Percentiles rank a stretch among this genome's conserved stretches.
phyloP scores from a whole-genome alignment of 2,329 filamentous ascomycete species.

The Trichoderma sp. region DNA sequence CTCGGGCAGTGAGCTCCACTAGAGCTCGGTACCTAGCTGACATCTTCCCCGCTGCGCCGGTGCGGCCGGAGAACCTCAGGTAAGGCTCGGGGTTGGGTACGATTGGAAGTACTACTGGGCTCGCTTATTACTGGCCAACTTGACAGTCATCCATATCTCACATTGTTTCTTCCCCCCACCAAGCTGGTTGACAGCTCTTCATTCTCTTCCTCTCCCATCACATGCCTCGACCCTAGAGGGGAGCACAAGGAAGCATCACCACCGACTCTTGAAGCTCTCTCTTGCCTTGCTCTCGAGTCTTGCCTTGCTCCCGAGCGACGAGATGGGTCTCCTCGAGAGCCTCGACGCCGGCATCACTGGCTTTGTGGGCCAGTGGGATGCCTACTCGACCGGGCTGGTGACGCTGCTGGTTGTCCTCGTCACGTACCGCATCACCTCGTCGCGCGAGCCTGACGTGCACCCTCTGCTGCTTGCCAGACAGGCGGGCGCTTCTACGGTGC shows the following conservation, averaged over 20 bases:
- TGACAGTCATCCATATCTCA: not conserved
- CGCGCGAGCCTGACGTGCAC: constrained; percentile 84
- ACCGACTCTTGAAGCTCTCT: not conserved
- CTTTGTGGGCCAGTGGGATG: constrained; percentile 78
- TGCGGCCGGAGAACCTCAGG: not conserved
- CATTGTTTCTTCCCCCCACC: not conserved
- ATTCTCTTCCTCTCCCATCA: not conserved
- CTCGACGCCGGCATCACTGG: constrained; percentile 71
- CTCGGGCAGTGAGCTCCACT: not conserved
- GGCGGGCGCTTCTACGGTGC: constrained; percentile 73
- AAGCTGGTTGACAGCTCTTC: not conserved
- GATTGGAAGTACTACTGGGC: not conserved
- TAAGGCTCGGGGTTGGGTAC: not conserved
- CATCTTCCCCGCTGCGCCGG: not conserved
- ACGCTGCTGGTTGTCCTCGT: constrained; percentile 67
- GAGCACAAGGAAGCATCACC: not conserved
- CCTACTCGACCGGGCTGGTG: constrained; percentile 71
- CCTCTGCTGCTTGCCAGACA: constrained; percentile 88
- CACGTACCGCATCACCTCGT: constrained; percentile 68
- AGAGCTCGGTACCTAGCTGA: not conserved
- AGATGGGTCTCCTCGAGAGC: constrained; percentile 54
- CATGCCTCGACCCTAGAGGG: constrained; percentile 13
- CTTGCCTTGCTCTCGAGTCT: not conserved
- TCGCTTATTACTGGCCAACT: constrained; percentile 6
- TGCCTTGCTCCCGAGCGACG: not conserved